phyloP scores from a whole-genome alignment of 257 asterid genomes.

The Leptodermis oblonga region DNA sequence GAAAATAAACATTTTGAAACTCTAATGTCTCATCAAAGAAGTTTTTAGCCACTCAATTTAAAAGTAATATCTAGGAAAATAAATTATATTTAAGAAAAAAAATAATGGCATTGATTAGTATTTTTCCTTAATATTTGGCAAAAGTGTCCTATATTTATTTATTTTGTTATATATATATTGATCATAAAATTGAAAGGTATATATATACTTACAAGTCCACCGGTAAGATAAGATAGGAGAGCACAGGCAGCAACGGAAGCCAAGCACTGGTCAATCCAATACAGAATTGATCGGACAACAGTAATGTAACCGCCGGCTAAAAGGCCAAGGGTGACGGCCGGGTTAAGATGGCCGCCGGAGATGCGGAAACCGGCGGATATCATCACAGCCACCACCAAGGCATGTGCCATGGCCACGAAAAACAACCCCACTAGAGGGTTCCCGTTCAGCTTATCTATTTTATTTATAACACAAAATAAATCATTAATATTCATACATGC shows the following conservation, averaged over 20 bases:
- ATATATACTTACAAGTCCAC: conserved; percentile 62
- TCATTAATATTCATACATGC: neutral
- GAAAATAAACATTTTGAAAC: too few species aligned
- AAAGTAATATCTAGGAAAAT: too few species aligned
- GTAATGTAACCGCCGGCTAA: conserved; percentile 82
- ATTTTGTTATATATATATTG: too few species aligned
- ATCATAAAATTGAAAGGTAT: too few species aligned
- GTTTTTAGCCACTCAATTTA: too few species aligned
- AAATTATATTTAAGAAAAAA: too few species aligned
- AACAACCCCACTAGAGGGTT: conserved; percentile 64
- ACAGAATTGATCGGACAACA: conserved; percentile 61
- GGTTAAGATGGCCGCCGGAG: conserved; percentile 92
- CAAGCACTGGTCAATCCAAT: conserved; percentile 76
- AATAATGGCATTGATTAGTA: too few species aligned
- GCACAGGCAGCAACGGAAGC: conserved; percentile 97
- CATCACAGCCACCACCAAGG: conserved; percentile 81
- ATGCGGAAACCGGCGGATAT: conserved; percentile 82
- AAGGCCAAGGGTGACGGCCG: conserved; percentile 89
- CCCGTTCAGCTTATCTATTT: conserved; percentile 58
- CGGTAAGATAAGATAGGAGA: conserved; percentile 67
- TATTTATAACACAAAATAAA: neutral
- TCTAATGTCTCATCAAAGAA: too few species aligned
- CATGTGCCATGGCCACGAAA: conserved; percentile 93
- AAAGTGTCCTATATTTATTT: too few species aligned
- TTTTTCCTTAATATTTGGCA: too few species aligned